A percentile compares a stretch with the other conserved stretches of the same genome.
These are phyloP conservation scores for Trametes polyzona DNA, from an alignment of 1,284 basidiomycete genomes.

Conservation along the genomic window DNA sequence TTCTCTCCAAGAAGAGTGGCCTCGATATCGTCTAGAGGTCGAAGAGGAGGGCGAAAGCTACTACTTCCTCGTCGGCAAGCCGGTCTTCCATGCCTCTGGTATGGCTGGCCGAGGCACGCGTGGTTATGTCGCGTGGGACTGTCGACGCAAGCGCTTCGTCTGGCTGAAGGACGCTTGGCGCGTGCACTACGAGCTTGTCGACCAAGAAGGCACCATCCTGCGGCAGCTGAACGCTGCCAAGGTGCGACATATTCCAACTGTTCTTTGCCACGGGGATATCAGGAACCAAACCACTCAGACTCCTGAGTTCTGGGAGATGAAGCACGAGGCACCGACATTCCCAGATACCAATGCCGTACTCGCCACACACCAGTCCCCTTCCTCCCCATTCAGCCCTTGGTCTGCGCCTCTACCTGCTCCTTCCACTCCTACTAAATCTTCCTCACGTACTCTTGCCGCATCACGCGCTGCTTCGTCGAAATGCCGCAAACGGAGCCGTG, in stretches of 20 bases:
- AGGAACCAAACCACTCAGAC: neutral
- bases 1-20: neutral
- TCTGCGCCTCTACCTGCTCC: too few species aligned
- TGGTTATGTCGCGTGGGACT: too few species aligned
- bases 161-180: constrained; percentile 21
- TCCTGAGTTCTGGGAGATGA: too few species aligned
- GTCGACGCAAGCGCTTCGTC: constrained; percentile 1
- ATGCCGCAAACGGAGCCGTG: too few species aligned
- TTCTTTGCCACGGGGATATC: constrained; percentile 19
- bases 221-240: neutral
- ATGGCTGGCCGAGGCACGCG: constrained; percentile 12
- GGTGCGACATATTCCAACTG: neutral
- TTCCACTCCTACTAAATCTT: too few species aligned
- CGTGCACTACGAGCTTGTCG: neutral
- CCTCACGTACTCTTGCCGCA: too few species aligned
- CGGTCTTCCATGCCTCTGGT: neutral
- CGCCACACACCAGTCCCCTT: too few species aligned
- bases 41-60: neutral
- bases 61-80: constrained; percentile 9
- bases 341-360: too few species aligned
- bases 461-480: too few species aligned
- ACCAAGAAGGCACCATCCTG: constrained; percentile 10
- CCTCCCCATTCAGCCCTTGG: too few species aligned
- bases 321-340: too few species aligned
- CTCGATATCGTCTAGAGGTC: constrained; percentile 1